Conservation (phyloP, 2,329 filamentous ascomycete species). For the Dactylonectria estremocensis region DNA sequence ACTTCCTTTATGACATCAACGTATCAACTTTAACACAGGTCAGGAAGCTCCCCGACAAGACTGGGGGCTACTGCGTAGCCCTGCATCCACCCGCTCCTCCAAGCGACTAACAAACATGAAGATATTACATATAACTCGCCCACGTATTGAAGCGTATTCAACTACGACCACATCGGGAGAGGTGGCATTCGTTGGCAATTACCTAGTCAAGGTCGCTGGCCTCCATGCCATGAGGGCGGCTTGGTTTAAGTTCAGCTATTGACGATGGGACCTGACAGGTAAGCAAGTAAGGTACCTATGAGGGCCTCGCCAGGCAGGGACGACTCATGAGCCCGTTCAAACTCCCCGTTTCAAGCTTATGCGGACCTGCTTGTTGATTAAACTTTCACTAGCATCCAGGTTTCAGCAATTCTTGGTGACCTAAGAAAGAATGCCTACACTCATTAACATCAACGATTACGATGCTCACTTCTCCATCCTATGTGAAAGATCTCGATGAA, state of each 20-base stretch:
- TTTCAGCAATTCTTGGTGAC: slow-evolving; percentile 1
- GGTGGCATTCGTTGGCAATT: not conserved
- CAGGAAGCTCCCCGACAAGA: not conserved
- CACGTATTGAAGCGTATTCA: not conserved
- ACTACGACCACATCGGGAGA: not conserved
- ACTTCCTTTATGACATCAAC: not conserved
- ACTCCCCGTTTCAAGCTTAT: slow-evolving; percentile 14
- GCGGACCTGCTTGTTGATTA: slow-evolving; percentile 24
- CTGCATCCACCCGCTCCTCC: not conserved
- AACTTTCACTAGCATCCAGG: slow-evolving; percentile 37
- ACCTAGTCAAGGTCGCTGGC: not conserved
- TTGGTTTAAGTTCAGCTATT: not conserved
- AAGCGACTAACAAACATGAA: not conserved
- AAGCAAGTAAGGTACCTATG: too few relatives aligned
- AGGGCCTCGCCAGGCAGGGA: too few relatives aligned
- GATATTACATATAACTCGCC: not conserved
- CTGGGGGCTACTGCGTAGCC: not conserved
- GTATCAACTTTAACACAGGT: not conserved
- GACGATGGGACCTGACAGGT: slow-evolving; percentile 5
- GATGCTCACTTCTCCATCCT: slow-evolving; percentile 16
- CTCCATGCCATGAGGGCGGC: not conserved
- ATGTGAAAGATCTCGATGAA: not conserved
- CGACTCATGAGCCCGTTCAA: slow-evolving; percentile 5
- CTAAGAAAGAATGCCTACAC: slow-evolving; percentile 35
- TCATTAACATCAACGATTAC: slow-evolving; percentile 8